Percentiles rank a stretch among this genome's conserved stretches.
Conservation (phyloP, 768 basidiomycete species). For the Lactarius pseudohatsudake region DNA sequence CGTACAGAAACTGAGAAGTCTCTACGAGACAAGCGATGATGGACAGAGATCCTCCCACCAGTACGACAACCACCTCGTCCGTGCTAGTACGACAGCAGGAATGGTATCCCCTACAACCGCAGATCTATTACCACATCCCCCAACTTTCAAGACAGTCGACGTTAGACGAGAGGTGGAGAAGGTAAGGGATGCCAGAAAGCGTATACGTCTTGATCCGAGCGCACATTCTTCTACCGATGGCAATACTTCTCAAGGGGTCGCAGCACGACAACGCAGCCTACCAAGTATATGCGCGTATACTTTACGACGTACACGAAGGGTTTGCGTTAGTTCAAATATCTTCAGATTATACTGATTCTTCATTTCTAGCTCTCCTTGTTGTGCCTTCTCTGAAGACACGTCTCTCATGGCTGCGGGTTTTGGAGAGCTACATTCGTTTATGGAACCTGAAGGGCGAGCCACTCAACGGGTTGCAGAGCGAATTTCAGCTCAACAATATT, state of each 20-base stretch:
- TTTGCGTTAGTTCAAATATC: constrained; percentile 40
- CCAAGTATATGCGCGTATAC: constrained; percentile 97
- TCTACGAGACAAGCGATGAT: constrained; percentile 74
- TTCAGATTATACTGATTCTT: constrained; percentile 2
- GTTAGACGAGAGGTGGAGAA: constrained; percentile 88
- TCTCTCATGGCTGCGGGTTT: constrained; percentile 94
- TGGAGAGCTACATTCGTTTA: constrained; percentile 90
- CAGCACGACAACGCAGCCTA: constrained; percentile 62
- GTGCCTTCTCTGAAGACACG: constrained; percentile 86
- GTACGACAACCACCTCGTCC: constrained; percentile 58
- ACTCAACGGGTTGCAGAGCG: constrained; percentile 71
- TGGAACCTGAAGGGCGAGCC: constrained; percentile 96
- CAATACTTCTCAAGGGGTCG: constrained; percentile 56
- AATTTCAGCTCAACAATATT: constrained; percentile 64
- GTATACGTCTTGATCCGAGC: constrained; percentile 86
- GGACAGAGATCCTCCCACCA: constrained; percentile 67
- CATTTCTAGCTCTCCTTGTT: constrained; percentile 68
- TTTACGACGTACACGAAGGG: constrained; percentile 90
- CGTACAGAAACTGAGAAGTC: constrained; percentile 77
- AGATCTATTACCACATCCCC: constrained; percentile 80
- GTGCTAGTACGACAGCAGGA: constrained; percentile 52
- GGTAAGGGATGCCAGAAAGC: constrained; percentile 86
- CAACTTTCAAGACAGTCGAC: constrained; percentile 80
- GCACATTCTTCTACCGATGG: constrained; percentile 55
- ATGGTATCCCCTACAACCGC: constrained; percentile 61